Percentiles rank a stretch among this genome's conserved stretches.
Conservation (phyloP, 2,329 filamentous ascomycete genomes). For the Cordyceps cicadae region DNA sequence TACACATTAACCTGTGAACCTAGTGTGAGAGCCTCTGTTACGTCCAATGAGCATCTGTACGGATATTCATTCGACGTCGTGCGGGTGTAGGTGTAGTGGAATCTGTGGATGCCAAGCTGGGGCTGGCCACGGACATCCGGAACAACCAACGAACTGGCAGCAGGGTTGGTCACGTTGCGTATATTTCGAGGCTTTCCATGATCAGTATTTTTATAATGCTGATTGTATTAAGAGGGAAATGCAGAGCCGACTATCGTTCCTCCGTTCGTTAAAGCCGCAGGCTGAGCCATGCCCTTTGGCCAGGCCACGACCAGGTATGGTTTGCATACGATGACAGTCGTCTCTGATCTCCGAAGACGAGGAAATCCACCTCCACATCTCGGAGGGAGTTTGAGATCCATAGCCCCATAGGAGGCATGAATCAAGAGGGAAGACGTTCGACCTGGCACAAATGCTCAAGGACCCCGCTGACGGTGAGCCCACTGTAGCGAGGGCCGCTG, state of each 20-base stretch:
- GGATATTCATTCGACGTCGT: neutral
- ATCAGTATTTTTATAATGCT: neutral
- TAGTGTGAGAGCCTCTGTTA: neutral
- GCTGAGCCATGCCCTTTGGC: neutral
- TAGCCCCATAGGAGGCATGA: too few relatives aligned
- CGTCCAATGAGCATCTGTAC: neutral
- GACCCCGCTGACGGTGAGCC: neutral
- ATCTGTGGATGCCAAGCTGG: neutral
- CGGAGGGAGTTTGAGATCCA: too few relatives aligned
- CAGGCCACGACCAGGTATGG: neutral
- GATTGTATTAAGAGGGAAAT: neutral
- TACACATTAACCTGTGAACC: too few relatives aligned
- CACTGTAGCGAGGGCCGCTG: neutral
- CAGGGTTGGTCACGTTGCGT: neutral
- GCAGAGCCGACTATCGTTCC: neutral
- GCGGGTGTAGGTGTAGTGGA: neutral
- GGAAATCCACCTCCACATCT: too few relatives aligned
- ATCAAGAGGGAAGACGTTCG: too few relatives aligned
- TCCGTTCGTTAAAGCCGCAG: neutral
- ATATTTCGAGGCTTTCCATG: neutral
- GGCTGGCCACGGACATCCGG: neutral
- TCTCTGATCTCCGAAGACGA: too few relatives aligned
- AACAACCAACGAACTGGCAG: neutral
- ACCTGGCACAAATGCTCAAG: too few relatives aligned
- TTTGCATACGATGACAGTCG: neutral